phyloP scores from a whole-genome alignment of 1,139 yeast genomes.

The Kodamaea alishanica region DNA sequence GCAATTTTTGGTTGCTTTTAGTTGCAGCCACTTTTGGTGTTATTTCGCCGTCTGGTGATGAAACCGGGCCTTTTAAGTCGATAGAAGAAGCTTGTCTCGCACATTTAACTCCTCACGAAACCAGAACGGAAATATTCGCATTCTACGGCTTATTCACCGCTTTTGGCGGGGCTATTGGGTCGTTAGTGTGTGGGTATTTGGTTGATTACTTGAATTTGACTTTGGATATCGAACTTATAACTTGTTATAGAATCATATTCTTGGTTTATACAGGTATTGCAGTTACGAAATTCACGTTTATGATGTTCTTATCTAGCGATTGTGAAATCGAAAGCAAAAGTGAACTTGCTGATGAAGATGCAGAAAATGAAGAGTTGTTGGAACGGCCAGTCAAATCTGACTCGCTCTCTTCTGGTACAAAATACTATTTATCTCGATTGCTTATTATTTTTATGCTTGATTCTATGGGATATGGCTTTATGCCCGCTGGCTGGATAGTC shows the following conservation, averaged over 20 bases:
- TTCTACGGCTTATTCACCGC: constrained; percentile 66
- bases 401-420: constrained; percentile 32
- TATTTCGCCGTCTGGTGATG: constrained; percentile 88
- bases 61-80: constrained; percentile 88
- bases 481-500: constrained; percentile 86
- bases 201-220: constrained; percentile 42
- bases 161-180: constrained; percentile 73
- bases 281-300: constrained; percentile 47
- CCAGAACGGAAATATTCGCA: constrained; percentile 74
- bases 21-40: constrained; percentile 58
- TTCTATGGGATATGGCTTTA: constrained; percentile 83
- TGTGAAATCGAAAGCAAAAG: constrained; percentile 45
- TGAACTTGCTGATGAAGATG: constrained; percentile 1
- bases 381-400: constrained; percentile 7
- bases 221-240: constrained; percentile 28
- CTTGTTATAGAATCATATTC: constrained; percentile 60
- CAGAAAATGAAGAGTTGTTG: constrained; percentile 7
- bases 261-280: constrained; percentile 57
- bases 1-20: constrained; percentile 54
- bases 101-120: constrained; percentile 63
- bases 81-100: constrained; percentile 86
- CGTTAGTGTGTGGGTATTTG: constrained; percentile 59
- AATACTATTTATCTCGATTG: constrained; percentile 35
- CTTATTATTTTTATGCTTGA: constrained; percentile 64
- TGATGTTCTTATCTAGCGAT: constrained; percentile 50